These are phyloP conservation scores for Halocafeteria seosinensis DNA, from an alignment of 108 stramenopile genomes.

Conservation along the genomic window DNA sequence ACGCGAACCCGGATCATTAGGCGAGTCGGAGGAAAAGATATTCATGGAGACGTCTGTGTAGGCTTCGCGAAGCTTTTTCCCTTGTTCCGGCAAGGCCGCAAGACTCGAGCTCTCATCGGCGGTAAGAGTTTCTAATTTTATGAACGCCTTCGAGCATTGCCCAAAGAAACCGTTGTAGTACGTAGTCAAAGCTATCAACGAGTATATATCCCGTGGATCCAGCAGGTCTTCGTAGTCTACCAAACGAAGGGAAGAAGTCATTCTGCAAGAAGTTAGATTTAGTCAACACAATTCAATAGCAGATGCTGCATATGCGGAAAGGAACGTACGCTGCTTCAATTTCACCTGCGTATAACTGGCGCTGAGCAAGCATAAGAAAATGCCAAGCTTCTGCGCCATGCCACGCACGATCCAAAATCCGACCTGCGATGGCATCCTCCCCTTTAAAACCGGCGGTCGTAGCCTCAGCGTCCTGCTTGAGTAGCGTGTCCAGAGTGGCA, in stretches of 20 bases:
- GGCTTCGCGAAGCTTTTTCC: constrained; percentile 1
- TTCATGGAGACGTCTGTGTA: constrained; percentile 25
- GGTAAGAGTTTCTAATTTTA: constrained; percentile 39
- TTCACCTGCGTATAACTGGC: constrained; percentile 33
- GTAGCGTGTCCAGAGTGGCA: constrained; percentile 41
- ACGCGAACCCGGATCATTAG: constrained; percentile 12
- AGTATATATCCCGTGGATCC: constrained; percentile 28
- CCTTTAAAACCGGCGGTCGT: constrained; percentile 9
- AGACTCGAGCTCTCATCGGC: constrained; percentile 4
- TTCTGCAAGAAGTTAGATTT: no score
- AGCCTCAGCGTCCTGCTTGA: constrained; percentile 17
- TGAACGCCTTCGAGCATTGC: constrained; percentile 37
- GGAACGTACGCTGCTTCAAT: constrained; percentile 27
- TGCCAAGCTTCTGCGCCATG: constrained; percentile 48
- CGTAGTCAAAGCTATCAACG: constrained; percentile 34
- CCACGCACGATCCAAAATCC: constrained; percentile 46
- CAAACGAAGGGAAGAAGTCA: constrained; percentile 38
- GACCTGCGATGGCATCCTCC: constrained; percentile 18
- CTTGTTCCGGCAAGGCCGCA: not conserved
- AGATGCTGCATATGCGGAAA: no score
- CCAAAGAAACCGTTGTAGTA: constrained; percentile 32
- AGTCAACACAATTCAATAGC: no score
- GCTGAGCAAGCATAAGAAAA: constrained; percentile 44
- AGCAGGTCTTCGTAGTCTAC: constrained; percentile 46
- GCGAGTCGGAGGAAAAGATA: constrained; percentile 21